A percentile compares a stretch with the other conserved stretches of the same genome.
Evolutionary conservation across 768 basidiomycete genomes (phyloP).

Genomic region (Lanmaoa rubissima): DNA sequence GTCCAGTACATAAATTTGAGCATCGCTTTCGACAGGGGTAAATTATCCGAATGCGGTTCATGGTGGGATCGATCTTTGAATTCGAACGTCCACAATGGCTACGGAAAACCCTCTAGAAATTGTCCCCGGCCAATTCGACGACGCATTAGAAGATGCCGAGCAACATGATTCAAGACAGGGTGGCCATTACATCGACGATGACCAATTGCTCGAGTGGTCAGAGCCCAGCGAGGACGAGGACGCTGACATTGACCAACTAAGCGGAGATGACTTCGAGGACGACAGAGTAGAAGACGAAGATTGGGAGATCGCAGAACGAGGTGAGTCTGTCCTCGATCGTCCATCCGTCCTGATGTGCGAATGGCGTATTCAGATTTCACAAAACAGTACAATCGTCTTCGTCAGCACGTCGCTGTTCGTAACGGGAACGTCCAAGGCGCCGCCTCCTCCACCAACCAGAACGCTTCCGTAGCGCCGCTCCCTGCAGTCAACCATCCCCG

Average conservation of each 20-base stretch:
- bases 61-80: not conserved
- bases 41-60: conserved; percentile 8
- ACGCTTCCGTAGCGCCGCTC: conserved; percentile 54
- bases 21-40: conserved; percentile 9
- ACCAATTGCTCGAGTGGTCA: conserved; percentile 31
- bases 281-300: conserved; percentile 81
- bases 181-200: conserved; percentile 47
- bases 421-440: conserved; percentile 65
- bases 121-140: conserved; percentile 61
- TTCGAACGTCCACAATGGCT: conserved; percentile 18
- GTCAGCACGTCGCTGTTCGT: conserved; percentile 86
- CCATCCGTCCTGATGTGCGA: not conserved
- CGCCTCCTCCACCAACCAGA: conserved; percentile 49
- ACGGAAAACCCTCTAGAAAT: conserved; percentile 23
- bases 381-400: conserved; percentile 94
- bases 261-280: conserved; percentile 53
- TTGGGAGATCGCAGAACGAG: conserved; percentile 84
- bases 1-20: not conserved
- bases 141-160: conserved; percentile 42
- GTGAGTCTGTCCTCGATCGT: conserved; percentile 37
- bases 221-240: conserved; percentile 27
- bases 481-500: conserved; percentile 73
- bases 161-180: conserved; percentile 21
- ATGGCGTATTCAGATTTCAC: conserved; percentile 75
- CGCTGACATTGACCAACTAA: conserved; percentile 27